These are phyloP conservation scores for Starmerella stigmatis DNA, from an alignment of 805 yeast species.

Conservation along the genomic window DNA sequence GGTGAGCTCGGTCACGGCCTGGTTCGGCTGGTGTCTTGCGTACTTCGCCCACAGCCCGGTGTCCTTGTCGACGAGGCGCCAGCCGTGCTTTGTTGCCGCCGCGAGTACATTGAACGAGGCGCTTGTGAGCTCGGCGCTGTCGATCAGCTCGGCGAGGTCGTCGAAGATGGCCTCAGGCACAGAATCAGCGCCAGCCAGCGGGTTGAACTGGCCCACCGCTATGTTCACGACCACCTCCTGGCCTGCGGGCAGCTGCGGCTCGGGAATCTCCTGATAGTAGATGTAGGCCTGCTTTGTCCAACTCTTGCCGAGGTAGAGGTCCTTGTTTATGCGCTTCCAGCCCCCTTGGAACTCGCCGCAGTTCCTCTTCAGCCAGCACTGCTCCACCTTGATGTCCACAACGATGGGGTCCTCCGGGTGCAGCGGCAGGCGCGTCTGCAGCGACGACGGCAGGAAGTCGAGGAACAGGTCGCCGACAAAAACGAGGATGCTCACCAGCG, in stretches of 20 bases:
- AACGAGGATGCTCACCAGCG: constrained; percentile 25
- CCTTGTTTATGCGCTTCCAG: constrained; percentile 41
- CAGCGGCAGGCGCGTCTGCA: constrained; percentile 32
- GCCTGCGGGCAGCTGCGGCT: constrained; percentile 30
- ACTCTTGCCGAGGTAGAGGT: constrained; percentile 37
- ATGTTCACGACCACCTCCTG: constrained; percentile 23
- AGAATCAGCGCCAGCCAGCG: background rate
- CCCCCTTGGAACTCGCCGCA: constrained; percentile 19
- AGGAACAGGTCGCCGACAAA: constrained; percentile 34
- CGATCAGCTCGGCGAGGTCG: constrained; percentile 7
- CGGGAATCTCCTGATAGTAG: constrained; percentile 27
- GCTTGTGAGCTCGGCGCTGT: constrained; percentile 14
- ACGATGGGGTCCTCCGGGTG: constrained; percentile 37
- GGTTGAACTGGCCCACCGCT: constrained; percentile 7
- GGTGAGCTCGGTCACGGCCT: constrained; percentile 48
- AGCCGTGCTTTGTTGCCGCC: constrained; percentile 28
- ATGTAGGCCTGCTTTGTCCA: constrained; percentile 39
- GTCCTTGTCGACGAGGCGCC: constrained; percentile 25
- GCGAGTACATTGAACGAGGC: constrained; percentile 16
- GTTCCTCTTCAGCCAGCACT: constrained; percentile 26
- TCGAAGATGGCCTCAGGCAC: constrained; percentile 21
- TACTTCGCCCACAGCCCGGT: constrained; percentile 53
- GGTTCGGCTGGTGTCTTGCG: constrained; percentile 34
- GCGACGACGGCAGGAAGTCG: constrained; percentile 32
- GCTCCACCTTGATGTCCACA: constrained; percentile 36